phyloP scores from a whole-genome alignment of 768 basidiomycete genomes.

The Cystobasidium tubakii region DNA sequence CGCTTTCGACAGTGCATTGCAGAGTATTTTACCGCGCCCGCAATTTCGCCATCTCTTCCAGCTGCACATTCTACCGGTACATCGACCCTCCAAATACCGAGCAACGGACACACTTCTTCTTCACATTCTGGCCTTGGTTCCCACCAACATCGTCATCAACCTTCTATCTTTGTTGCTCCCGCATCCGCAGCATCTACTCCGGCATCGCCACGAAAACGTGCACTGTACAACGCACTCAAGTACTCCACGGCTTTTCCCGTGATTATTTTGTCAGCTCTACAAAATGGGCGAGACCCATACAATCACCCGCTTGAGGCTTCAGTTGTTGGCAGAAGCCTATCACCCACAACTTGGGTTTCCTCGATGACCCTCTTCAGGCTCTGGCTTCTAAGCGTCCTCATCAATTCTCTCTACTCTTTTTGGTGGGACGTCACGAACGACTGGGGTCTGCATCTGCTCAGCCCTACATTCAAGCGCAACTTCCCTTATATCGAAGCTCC shows the following conservation, averaged over 20 bases:
- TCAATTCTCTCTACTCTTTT: conserved; percentile 91
- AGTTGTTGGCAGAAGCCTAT: conserved; percentile 52
- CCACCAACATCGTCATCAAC: conserved; percentile 24
- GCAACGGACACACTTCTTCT: not conserved
- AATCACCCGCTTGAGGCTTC: conserved; percentile 58
- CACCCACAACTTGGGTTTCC: conserved; percentile 47
- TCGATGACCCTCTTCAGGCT: conserved; percentile 41
- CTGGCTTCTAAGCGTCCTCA: conserved; percentile 66
- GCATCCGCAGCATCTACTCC: conserved; percentile 26
- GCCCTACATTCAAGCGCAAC: conserved; percentile 40
- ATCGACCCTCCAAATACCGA: not conserved
- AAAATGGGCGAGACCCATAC: conserved; percentile 57
- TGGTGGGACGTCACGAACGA: conserved; percentile 99
- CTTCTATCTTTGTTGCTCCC: conserved; percentile 32
- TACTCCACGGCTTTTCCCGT: conserved; percentile 96
- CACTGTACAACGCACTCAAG: conserved; percentile 85
- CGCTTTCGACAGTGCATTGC: conserved; percentile 90
- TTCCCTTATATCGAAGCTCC: conserved; percentile 19
- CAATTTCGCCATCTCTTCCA: conserved; percentile 4
- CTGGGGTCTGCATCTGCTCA: conserved; percentile 82
- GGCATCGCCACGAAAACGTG: conserved; percentile 51
- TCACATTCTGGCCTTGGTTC: not conserved
- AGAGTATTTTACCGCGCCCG: conserved; percentile 63
- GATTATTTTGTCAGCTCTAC: conserved; percentile 86
- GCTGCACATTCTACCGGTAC: not conserved